These are phyloP conservation scores for Annona cherimola DNA, from an alignment of 164 flowering plant genomes.

Conservation along the genomic window DNA sequence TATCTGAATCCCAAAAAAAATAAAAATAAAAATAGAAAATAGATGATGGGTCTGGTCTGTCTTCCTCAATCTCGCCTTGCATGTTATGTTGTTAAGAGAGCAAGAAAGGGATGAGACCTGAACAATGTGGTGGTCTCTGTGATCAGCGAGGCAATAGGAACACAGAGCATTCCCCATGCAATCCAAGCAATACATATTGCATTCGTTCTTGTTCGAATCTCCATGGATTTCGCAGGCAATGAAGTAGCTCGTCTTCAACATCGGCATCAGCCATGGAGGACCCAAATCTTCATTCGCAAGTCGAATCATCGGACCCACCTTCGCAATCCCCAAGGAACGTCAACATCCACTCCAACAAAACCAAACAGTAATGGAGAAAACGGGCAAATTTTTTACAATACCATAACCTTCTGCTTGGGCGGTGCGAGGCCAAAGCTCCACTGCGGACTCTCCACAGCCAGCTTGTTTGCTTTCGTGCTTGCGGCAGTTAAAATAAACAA, in stretches of 20 bases:
- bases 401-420: constrained; percentile 28
- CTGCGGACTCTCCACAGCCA: constrained; percentile 28
- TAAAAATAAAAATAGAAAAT: neutral
- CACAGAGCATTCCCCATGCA: constrained; percentile 56
- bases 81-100: neutral
- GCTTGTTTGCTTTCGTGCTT: no score
- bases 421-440: constrained; percentile 17
- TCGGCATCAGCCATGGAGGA: constrained; percentile 58
- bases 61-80: no score
- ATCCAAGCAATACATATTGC: constrained; percentile 65
- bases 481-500: constrained; percentile 6
- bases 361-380: neutral
- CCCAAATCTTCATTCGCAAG: constrained; percentile 27
- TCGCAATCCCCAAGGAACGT: neutral
- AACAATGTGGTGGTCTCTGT: constrained; percentile 52
- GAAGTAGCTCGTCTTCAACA: constrained; percentile 47
- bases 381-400: neutral
- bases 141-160: constrained; percentile 50
- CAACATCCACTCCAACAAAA: neutral
- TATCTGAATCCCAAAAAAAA: constrained; percentile 36
- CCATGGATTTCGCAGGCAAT: constrained; percentile 44
- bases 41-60: neutral
- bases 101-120: constrained; percentile 33
- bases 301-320: constrained; percentile 41
- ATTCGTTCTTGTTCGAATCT: constrained; percentile 54